Conservation (phyloP, 176 grass and related monocot species). For the Dendrocalamus sinicus region DNA sequence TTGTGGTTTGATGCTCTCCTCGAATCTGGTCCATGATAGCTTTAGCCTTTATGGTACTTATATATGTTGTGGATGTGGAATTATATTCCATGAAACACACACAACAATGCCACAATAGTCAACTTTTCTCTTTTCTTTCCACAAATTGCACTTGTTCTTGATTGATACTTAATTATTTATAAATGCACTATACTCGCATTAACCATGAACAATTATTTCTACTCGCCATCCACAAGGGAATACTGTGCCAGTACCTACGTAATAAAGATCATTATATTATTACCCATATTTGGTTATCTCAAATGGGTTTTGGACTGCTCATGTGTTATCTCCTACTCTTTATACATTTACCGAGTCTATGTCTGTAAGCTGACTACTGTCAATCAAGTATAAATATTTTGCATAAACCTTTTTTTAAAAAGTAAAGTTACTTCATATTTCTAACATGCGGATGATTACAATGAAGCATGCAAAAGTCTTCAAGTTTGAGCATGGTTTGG, state of each 20-base stretch:
- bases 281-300: conserved; percentile 23
- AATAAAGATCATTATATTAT: conserved; percentile 15
- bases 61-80: conserved; percentile 27
- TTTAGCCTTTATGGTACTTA: neutral
- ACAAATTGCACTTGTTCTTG: conserved; percentile 7
- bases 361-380: conserved; percentile 8
- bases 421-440: conserved; percentile 9
- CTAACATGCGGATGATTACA: neutral
- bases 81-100: conserved; percentile 21
- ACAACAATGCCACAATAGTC: neutral
- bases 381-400: conserved; percentile 31
- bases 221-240: neutral
- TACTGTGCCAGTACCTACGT: neutral
- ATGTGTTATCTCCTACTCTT: neutral
- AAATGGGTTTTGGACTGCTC: neutral
- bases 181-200: neutral
- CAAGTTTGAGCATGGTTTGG: conserved; percentile 20
- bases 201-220: conserved; percentile 7
- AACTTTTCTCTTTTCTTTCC: conserved; percentile 1
- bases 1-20: conserved; percentile 12
- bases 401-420: neutral
- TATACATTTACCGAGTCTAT: neutral
- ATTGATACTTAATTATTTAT: conserved; percentile 28
- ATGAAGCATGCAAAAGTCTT: conserved; percentile 8
- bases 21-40: conserved; percentile 12